These are phyloP conservation scores for Lasiodiplodia sp. DNA, from an alignment of 2,329 filamentous ascomycete species.

Conservation along the genomic window DNA sequence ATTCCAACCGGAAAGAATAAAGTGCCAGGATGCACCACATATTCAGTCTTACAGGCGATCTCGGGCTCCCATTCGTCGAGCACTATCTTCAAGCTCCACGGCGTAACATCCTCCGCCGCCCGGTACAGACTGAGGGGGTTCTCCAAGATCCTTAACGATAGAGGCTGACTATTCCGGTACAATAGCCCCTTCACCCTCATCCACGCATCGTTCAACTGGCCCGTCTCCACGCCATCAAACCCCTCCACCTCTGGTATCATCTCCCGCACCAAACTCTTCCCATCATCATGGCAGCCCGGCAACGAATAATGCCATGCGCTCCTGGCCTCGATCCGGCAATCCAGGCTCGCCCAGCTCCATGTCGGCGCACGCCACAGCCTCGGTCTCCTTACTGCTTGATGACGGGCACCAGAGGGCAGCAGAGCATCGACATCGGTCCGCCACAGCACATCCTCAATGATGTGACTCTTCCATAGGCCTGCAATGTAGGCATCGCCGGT, in stretches of 20 bases:
- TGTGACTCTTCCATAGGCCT: slow-evolving; percentile 11
- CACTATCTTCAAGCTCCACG: slow-evolving; percentile 1
- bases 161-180: background rate
- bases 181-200: background rate
- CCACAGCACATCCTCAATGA: slow-evolving; percentile 18
- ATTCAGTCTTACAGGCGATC: background rate
- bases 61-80: background rate
- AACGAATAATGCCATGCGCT: background rate
- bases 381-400: background rate
- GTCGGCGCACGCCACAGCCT: background rate
- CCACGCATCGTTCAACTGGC: background rate
- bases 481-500: slow-evolving; percentile 9
- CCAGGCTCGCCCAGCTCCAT: slow-evolving; percentile 8
- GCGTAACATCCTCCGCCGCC: background rate
- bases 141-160: background rate
- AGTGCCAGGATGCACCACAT: background rate
- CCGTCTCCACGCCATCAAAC: background rate
- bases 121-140: background rate
- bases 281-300: background rate
- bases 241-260: background rate
- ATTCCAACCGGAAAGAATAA: background rate
- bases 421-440: background rate
- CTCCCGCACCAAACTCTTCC: background rate
- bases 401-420: background rate
- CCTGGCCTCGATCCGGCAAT: background rate